A percentile compares a stretch with the other conserved stretches of the same genome.
Evolutionary conservation across 768 basidiomycete genomes (phyloP).

Genomic region (Phanerodontia chrysosporium): DNA sequence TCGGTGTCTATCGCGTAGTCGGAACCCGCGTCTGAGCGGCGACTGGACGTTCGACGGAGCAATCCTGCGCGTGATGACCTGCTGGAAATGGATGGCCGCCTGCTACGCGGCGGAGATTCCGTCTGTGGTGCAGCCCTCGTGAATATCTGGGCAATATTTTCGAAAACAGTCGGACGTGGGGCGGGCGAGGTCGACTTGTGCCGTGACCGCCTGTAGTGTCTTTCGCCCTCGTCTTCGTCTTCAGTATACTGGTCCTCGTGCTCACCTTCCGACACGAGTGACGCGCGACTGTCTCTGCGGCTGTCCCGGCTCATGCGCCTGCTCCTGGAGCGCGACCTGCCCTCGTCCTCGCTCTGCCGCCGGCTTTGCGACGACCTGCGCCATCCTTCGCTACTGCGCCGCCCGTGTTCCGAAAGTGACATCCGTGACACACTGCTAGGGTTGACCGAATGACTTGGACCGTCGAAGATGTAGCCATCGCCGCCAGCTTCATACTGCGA

Average conservation of each 20-base stretch:
- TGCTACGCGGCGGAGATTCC: conserved; percentile 35
- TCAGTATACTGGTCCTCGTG: conserved; percentile 27
- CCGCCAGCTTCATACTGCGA: conserved; percentile 59
- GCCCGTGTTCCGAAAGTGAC: conserved; percentile 51
- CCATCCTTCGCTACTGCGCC: conserved; percentile 57
- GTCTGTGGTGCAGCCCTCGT: conserved; percentile 35
- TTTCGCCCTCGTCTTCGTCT: conserved; percentile 30
- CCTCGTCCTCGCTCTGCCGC: conserved; percentile 34
- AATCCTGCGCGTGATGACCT: conserved; percentile 45
- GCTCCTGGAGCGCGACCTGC: conserved; percentile 9
- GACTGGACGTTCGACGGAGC: conserved; percentile 44
- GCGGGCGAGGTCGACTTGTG: conserved; percentile 23
- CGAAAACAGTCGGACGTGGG: conserved; percentile 45
- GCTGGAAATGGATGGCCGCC: conserved; percentile 54
- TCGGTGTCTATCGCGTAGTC: conserved; percentile 54
- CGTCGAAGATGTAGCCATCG: conserved; percentile 71
- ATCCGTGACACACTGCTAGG: conserved; percentile 81
- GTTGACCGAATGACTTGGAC: conserved; percentile 57
- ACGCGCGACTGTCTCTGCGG: conserved; percentile 12
- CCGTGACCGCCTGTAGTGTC: conserved; percentile 8
- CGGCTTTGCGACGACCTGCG: conserved; percentile 48
- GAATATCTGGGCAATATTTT: conserved; percentile 67
- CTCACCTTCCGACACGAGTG: conserved; percentile 9
- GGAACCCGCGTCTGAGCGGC: conserved; percentile 54
- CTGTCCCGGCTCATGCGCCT: conserved; percentile 19